Base-by-base conservation (phyloP, 352 stramenopile genomes). In the Phytopythium helicoides region DNA sequence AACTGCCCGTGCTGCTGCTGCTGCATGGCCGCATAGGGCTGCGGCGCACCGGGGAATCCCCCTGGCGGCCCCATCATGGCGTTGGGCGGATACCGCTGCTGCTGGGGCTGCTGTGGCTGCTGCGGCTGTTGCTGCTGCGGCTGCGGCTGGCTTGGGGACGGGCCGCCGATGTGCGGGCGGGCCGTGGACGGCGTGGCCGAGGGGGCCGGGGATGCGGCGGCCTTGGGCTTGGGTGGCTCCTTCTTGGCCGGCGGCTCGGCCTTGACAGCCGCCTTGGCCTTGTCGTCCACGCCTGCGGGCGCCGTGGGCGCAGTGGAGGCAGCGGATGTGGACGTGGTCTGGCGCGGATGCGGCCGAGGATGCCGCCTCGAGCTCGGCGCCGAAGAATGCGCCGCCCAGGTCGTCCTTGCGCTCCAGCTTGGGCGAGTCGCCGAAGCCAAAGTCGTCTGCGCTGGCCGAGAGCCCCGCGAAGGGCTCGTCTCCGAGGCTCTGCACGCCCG, bases 351-450 rank as follows among this genome's bases (percentile, higher is more conserved):
- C 52, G 22, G 18, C 21, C 1, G 56, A 22, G 6, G 45, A 41
- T 3, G 56, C 54, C 0, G 58, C 54, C 15, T 83, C 74, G 10
- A 90, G 64, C 33, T 92, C 79, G 3, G 65, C 62, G 26, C 81
- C 79, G 63, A 94, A 94, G 58, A 90, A 94, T 22, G 75, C 68
- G 18, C 61, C 58, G 16, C 64, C 40, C 31, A 89, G 59, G 23
- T 86, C 70, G 31, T 80, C 68, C 40, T 55, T 66, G 39, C 52
- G 58, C 15, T 68, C 73, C 10, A 72, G 64, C 52, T 88, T 89
- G 49, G 83, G 83, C 33, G 83, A 93, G 48, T 91, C 83, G 22
- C 73, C 78, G 50, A 93, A 93, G 63, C 69, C 84, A 31, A 93
- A 91, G 52, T 91, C 83, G 38, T 88, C 75, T 45, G 78, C 75